Base-by-base conservation (phyloP, 345 rosid species). In the Hypericum androsaemum region DNA sequence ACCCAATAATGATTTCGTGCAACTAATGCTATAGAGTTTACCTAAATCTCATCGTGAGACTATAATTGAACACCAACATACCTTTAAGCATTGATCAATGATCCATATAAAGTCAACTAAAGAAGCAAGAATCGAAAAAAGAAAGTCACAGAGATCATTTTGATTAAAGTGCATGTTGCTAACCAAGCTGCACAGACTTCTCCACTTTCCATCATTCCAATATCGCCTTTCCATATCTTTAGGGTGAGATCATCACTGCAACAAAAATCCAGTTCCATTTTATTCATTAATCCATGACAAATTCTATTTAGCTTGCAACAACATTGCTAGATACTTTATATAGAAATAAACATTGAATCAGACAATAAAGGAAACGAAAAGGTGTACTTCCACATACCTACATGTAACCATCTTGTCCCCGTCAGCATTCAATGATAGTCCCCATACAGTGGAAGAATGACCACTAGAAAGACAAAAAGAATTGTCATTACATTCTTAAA, bases 231-330 rank as follows among this genome's bases (percentile, higher is more conserved):
- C 98, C 96, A 92, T 72, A 92, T 77, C 81, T 88, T 92, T 64
- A 92, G 59, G 12, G 94, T 83, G 55, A 85, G 95, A 77, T 92
- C 98, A 70, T 88, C 98, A 74, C 98, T 92, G 86, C 72, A 79
- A 61, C 66, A 56, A 17, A 50, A 68, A 22, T 45, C 28, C 52
- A 71, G 17, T 61, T 46, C 44, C 12, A 41, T 36, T 44, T 61
- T 41, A 54, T 56, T 22, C 32, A 14, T 41, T 41, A 43, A 43
- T 3, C 53, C 46, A 39, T 7, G 37, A 11, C 64, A 6, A 42
- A 50, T 16, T 10, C 38, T 10, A 7, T 57, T 64, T 43, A 39
- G 10, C 44, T 28, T 7, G 47, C 14, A 37, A 40, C 8, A 35
- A 13, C 47, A 38, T 36, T 22, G 7, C 61, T 16, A 56, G 53